Conservation (phyloP, 2,329 filamentous ascomycete genomes). For the Diplodia intermedia region DNA sequence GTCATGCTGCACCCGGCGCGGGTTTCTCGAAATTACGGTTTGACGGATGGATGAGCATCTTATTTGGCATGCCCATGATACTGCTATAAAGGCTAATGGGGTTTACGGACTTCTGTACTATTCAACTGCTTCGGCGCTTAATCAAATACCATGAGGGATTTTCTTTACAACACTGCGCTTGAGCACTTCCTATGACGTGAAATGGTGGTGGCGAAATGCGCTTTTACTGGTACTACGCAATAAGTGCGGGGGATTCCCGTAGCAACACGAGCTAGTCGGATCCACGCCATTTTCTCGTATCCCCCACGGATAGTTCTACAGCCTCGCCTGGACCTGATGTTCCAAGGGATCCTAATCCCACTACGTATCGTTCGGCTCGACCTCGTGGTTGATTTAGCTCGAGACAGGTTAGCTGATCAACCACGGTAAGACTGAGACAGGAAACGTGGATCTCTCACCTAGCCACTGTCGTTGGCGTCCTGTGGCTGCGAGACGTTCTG, state of each 20-base stretch:
- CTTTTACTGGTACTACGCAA: neutral
- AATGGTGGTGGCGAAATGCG: neutral
- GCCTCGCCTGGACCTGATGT: neutral
- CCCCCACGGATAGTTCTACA: neutral
- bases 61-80: neutral
- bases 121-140: conserved; percentile 8
- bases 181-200: neutral
- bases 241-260: neutral
- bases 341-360: neutral
- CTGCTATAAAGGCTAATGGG: neutral
- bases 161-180: neutral
- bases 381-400: neutral
- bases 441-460: neutral
- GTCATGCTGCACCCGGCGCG: neutral
- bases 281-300: neutral
- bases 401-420: neutral
- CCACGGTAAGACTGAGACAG: neutral
- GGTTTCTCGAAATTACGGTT: conserved; percentile 18
- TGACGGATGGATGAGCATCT: conserved; percentile 26
- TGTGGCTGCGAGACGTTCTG: conserved; percentile 13
- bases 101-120: conserved; percentile 11
- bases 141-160: conserved; percentile 22
- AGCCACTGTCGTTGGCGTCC: neutral
- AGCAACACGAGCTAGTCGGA: neutral
- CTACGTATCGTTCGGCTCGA: neutral